Evolutionary conservation across 2,329 filamentous ascomycete species (phyloP), one percentile per base, ranked within the genome.

Genomic region (Claviceps sp.): DNA sequence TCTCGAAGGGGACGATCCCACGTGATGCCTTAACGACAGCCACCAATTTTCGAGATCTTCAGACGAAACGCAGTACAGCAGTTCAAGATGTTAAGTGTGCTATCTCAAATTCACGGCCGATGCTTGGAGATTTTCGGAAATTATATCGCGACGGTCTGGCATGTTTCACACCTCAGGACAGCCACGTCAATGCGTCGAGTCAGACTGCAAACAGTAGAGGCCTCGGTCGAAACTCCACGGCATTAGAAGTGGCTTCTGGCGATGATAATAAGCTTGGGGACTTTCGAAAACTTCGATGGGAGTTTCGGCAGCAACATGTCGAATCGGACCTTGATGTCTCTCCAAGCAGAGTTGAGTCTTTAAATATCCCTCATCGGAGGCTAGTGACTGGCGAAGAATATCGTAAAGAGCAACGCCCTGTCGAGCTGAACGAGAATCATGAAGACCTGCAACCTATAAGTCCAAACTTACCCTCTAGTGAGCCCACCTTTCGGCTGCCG

Each of bases 91-190:
- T 14, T 20, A 13, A 37, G 26, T 14, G 24, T 13, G 24, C 24
- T 20, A 18, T 26, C 14, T n/a, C 42, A 34, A 18, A 43, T 11
- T 37, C 37, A 5, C 45, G 47, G 24, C 48, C 51, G 11, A 53
- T 48, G 53, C 45, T 54, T n/a, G 53, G 53, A 30, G 53, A 54
- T 34, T 52, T 54, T 16, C 47, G 48, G 34, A 49, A 43, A 36
- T 24, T 49, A 34, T 52, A 52, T 30, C 18, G 26, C 30, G 37
- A 42, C 24, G 11, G 34, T 20, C 13, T 22, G 18, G 34, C 13
- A 42, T 30, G 34, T 38, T 45, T 22, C 42, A 38, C 42, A 8
- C 37, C 34, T 34, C 18, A 20, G 26, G 11, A 50, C 16, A 24
- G 11, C 22, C 42, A 46, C 22, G 4, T 41, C 18, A 3, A 26